Evolutionary conservation across 2,329 filamentous ascomycete genomes (phyloP).

Genomic region (Aspergillus thermomutatus): DNA sequence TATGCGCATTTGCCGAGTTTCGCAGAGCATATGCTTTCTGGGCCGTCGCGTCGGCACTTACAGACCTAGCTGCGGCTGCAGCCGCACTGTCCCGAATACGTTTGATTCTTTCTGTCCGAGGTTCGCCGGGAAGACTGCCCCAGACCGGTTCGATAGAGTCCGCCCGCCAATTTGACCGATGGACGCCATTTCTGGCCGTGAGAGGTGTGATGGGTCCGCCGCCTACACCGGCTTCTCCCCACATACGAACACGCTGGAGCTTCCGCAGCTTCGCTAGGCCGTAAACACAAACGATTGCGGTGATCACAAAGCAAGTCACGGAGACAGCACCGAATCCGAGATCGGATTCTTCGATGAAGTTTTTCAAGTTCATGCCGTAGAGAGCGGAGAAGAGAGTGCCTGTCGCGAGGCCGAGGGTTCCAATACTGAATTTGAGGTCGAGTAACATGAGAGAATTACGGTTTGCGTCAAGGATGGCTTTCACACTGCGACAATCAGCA

Average conservation of each 20-base stretch:
- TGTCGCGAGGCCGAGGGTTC: constrained; percentile 88
- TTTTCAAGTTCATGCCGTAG: constrained; percentile 99
- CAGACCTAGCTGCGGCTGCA: constrained; percentile 7
- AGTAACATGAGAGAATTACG: constrained; percentile 97
- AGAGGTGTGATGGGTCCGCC: constrained; percentile 26
- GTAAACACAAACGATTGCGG: constrained; percentile 75
- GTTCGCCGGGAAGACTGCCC: constrained; percentile 38
- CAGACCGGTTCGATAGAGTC: constrained; percentile 43
- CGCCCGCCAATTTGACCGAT: constrained; percentile 40
- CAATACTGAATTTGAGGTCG: constrained; percentile 93
- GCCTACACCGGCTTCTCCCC: constrained; percentile 53
- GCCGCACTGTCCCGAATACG: constrained; percentile 32
- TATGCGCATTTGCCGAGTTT: neutral
- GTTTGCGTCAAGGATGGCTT: constrained; percentile 95
- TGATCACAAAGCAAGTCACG: constrained; percentile 66
- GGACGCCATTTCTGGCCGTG: constrained; percentile 22
- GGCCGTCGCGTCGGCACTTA: constrained; percentile 10
- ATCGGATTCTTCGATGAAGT: constrained; percentile 93
- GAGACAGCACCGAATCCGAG: constrained; percentile 80
- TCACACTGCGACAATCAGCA: constrained; percentile 60
- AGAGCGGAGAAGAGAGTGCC: constrained; percentile 95
- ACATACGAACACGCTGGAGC: constrained; percentile 88
- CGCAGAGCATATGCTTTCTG: constrained; percentile 4
- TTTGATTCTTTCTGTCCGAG: constrained; percentile 34
- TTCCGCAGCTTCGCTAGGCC: constrained; percentile 79